Conservation (phyloP, 179 eudicot genomes). For the Pouteria campechiana region DNA sequence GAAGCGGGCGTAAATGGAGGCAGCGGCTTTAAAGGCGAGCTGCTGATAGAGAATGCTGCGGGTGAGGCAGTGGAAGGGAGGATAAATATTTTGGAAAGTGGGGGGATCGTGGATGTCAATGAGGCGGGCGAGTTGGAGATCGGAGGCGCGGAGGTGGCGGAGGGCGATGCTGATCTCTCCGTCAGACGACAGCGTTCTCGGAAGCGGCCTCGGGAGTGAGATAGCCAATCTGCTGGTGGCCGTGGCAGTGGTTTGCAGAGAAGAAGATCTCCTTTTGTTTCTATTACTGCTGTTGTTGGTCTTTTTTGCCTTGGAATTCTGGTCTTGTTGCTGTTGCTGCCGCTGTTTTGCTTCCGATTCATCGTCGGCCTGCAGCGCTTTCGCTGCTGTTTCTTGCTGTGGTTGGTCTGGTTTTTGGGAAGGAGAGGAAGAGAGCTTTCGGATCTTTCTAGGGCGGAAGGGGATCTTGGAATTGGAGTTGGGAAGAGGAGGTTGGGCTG, state of each 20-base stretch:
- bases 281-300: conserved; percentile 4
- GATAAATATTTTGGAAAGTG: conserved; percentile 40
- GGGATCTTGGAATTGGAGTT: conserved; percentile 71
- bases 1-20: conserved; percentile 62
- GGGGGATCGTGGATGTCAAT: conserved; percentile 46
- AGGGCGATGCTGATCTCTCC: conserved; percentile 51
- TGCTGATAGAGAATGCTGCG: conserved; percentile 79
- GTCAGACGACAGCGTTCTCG: conserved; percentile 20
- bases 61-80: conserved; percentile 66
- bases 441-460: conserved; percentile 62
- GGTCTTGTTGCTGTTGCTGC: not conserved
- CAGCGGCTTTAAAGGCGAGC: conserved; percentile 75
- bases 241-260: conserved; percentile 1
- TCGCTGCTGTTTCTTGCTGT: conserved; percentile 1
- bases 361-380: not conserved
- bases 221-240: conserved; percentile 3
- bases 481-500: conserved; percentile 13
- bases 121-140: conserved; percentile 33
- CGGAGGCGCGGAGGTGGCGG: conserved; percentile 44
- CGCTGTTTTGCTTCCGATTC: conserved; percentile 2
- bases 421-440: conserved; percentile 38
- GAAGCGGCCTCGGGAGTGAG: conserved; percentile 3
- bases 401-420: not conserved
- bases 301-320: not conserved
- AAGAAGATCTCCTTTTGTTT: too few species aligned